Percentiles rank a stretch among this genome's conserved stretches.
phyloP scores from a whole-genome alignment of 495 filamentous ascomycete genomes.

The Geopyxis carbonaria region DNA sequence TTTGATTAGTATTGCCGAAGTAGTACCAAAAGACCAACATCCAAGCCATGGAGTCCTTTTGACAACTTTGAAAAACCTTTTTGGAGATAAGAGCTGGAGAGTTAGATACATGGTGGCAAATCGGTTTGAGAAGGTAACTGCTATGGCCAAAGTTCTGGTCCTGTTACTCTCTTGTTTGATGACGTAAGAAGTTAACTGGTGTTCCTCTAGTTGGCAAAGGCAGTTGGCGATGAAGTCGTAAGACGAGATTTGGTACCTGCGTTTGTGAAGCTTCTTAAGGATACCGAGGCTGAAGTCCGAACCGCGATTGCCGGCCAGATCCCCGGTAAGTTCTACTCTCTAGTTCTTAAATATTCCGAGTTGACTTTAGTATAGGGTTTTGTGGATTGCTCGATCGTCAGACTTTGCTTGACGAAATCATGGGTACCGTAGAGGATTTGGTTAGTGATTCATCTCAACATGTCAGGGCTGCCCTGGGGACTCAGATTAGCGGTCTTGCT shows the following conservation, averaged over 20 bases:
- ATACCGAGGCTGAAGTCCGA: constrained; percentile 91
- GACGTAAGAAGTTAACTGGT: constrained; percentile 3
- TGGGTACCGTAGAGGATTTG: constrained; percentile 88
- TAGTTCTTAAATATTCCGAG: not conserved
- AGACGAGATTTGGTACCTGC: constrained; percentile 84
- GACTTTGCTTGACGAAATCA: constrained; percentile 85
- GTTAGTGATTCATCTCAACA: constrained; percentile 94
- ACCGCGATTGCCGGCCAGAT: constrained; percentile 96
- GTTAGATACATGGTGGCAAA: constrained; percentile 99
- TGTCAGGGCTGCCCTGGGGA: constrained; percentile 85
- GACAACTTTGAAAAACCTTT: constrained; percentile 73
- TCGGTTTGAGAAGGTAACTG: constrained; percentile 79
- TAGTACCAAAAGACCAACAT: constrained; percentile 94
- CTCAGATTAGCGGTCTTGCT: constrained; percentile 90
- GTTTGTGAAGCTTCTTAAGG: constrained; percentile 93
- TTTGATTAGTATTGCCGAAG: constrained; percentile 88
- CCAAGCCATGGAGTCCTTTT: constrained; percentile 85
- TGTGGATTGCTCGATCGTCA: constrained; percentile 72
- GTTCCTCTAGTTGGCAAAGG: constrained; percentile 69
- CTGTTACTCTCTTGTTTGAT: not conserved
- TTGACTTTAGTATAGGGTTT: constrained; percentile 44
- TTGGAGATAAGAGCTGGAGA: constrained; percentile 98
- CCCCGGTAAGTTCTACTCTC: constrained; percentile 42
- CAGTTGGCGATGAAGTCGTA: constrained; percentile 93
- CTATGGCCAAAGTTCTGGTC: constrained; percentile 11